Percentiles rank a stretch among this genome's conserved stretches.
These are phyloP conservation scores for Rubus parviflorus DNA, from an alignment of 306 rosid genomes.

Conservation along the genomic window DNA sequence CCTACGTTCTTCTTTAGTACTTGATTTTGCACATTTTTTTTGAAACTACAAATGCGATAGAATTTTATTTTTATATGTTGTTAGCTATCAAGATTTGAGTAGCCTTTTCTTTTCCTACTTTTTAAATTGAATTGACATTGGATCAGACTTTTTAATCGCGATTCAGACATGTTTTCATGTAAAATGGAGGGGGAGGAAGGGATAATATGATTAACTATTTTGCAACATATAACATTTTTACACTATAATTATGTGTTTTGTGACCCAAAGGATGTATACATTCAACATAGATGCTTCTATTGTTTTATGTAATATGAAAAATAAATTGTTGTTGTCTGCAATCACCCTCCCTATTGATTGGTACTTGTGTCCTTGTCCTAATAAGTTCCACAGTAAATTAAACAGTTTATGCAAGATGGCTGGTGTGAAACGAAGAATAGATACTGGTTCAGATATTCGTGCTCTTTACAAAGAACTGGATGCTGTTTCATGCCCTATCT, in stretches of 20 bases:
- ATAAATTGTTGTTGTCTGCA: not conserved
- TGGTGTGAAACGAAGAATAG: constrained; percentile 94
- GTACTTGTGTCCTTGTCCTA: constrained; percentile 60
- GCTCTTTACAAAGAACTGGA: constrained; percentile 98
- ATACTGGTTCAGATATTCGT: constrained; percentile 83
- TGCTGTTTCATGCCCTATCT: constrained; percentile 94
- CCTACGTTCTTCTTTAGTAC: not conserved
- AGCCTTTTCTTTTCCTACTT: not conserved
- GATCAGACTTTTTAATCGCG: not conserved
- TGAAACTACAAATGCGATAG: not conserved
- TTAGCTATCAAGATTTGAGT: not conserved
- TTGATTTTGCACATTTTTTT: not conserved
- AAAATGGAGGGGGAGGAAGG: not conserved
- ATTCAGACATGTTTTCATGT: not conserved
- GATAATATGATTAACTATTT: not conserved
- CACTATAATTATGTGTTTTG: not conserved
- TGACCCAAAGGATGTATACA: not conserved
- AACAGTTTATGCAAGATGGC: constrained; percentile 93
- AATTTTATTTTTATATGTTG: not conserved
- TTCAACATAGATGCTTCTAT: not conserved
- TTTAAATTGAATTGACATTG: not conserved
- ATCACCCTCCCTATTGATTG: not conserved
- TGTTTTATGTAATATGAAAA: not conserved
- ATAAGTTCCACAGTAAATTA: constrained; percentile 78
- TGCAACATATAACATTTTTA: not conserved